Conservation (phyloP, 2,329 filamentous ascomycete species). For the Colletotrichum brevisporum region DNA sequence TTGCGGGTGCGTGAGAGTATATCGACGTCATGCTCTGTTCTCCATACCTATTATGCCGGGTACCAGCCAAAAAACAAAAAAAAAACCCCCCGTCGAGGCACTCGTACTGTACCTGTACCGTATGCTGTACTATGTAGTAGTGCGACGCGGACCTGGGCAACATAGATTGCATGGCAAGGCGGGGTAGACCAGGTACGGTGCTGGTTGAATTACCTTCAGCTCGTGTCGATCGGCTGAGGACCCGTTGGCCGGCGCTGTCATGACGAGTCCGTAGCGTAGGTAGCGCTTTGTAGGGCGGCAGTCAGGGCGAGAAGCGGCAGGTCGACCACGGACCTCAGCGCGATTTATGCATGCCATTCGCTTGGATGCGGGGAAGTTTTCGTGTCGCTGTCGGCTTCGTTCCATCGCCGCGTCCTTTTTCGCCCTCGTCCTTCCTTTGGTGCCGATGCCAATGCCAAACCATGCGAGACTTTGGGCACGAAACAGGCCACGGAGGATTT, state of each 20-base stretch:
- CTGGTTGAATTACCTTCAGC: slow-evolving; percentile 29
- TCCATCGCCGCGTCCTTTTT: slow-evolving; percentile 13
- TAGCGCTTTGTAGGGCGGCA: slow-evolving; percentile 11
- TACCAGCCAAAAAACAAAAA: not conserved
- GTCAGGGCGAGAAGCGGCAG: slow-evolving; percentile 24
- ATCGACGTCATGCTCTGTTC: slow-evolving; percentile 32
- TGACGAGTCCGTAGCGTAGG: slow-evolving; percentile 23
- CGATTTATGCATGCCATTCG: slow-evolving; percentile 35
- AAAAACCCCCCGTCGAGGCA: not conserved
- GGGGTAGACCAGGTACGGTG: slow-evolving; percentile 30
- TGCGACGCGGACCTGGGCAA: slow-evolving; percentile 2
- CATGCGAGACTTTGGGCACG: slow-evolving; percentile 27
- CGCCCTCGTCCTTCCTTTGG: not conserved
- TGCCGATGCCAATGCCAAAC: not conserved
- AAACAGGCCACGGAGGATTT: slow-evolving; percentile 32
- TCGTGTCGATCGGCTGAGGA: slow-evolving; percentile 18
- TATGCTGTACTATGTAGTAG: not conserved
- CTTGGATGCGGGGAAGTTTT: slow-evolving; percentile 21
- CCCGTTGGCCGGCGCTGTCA: slow-evolving; percentile 16
- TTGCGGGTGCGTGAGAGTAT: slow-evolving; percentile 31
- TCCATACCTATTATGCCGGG: not conserved
- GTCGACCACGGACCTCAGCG: slow-evolving; percentile 16
- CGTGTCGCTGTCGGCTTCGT: slow-evolving; percentile 2
- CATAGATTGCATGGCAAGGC: slow-evolving; percentile 21
- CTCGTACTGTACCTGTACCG: not conserved